Evolutionary conservation across 169 alveolate genomes (phyloP).

Genomic region (Plasmodium falciparum): DNA sequence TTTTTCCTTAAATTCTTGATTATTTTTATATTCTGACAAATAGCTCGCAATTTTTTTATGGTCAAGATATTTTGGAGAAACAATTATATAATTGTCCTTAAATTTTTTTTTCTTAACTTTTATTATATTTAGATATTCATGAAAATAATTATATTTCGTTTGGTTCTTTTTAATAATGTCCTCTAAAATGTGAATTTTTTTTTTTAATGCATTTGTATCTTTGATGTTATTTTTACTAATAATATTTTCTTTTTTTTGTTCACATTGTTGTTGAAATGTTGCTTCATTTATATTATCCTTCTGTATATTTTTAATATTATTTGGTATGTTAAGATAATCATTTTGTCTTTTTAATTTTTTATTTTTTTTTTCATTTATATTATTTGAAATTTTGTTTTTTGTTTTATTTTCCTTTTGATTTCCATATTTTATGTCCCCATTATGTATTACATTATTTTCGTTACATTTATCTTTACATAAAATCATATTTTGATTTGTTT

Average conservation of each 20-base stretch:
- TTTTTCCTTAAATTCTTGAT: too few species aligned
- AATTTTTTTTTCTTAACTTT: constrained; percentile 36
- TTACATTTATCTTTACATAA: background rate
- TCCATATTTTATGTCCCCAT: background rate
- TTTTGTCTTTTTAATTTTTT: constrained; percentile 19
- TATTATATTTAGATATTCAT: constrained; percentile 61
- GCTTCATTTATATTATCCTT: constrained; percentile 2
- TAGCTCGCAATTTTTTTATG: constrained; percentile 48
- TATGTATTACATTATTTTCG: background rate
- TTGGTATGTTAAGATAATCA: constrained; percentile 4
- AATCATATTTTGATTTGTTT: background rate
- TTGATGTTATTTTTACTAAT: background rate
- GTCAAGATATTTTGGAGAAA: constrained; percentile 54
- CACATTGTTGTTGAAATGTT: background rate
- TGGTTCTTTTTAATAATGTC: constrained; percentile 38
- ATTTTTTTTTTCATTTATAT: background rate
- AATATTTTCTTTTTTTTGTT: constrained; percentile 17
- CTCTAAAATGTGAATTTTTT: constrained; percentile 56
- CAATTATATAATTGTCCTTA: constrained; percentile 37
- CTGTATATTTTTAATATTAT: background rate
- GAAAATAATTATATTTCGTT: constrained; percentile 51
- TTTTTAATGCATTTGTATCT: constrained; percentile 16
- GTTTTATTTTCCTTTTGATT: background rate
- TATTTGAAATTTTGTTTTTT: background rate
- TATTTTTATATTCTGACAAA: background rate